Percentiles rank a stretch among this genome's conserved stretches.
These are phyloP conservation scores for Withania somnifera DNA, from an alignment of 305 asterid species.

Conservation along the genomic window DNA sequence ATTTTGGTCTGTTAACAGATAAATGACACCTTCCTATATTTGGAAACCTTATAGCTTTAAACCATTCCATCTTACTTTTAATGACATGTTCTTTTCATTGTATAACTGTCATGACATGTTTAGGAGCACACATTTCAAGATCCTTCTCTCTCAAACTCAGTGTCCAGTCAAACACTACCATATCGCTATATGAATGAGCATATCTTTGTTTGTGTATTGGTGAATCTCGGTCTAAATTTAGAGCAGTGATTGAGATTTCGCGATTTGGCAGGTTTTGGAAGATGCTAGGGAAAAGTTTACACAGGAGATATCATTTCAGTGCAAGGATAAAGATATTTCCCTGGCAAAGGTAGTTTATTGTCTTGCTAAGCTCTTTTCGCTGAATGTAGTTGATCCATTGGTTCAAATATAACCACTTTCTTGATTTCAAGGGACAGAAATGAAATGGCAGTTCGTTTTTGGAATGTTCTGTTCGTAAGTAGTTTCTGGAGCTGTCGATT, in stretches of 20 bases:
- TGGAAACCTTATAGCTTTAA: no score
- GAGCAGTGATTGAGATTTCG: slow-evolving; percentile 8
- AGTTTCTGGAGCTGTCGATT: background rate
- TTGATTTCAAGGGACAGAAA: background rate
- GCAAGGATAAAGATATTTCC: slow-evolving; percentile 83
- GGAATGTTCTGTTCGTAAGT: background rate
- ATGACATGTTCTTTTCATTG: background rate
- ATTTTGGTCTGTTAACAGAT: background rate
- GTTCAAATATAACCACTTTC: background rate
- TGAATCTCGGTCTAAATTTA: background rate
- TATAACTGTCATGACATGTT: background rate
- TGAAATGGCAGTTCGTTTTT: background rate
- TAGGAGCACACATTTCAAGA: background rate
- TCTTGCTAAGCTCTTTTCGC: background rate
- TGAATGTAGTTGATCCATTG: background rate
- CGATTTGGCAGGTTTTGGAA: slow-evolving; percentile 47
- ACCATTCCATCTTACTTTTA: background rate
- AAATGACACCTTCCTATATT: background rate
- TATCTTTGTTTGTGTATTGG: background rate
- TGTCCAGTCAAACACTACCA: background rate
- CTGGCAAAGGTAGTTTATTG: slow-evolving; percentile 59
- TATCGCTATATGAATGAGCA: background rate
- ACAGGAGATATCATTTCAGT: slow-evolving; percentile 62
- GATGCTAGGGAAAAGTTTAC: slow-evolving; percentile 75
- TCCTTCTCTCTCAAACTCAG: background rate